Evolutionary conservation across 306 rosid genomes (phyloP).

Genomic region (Morella rubra): DNA sequence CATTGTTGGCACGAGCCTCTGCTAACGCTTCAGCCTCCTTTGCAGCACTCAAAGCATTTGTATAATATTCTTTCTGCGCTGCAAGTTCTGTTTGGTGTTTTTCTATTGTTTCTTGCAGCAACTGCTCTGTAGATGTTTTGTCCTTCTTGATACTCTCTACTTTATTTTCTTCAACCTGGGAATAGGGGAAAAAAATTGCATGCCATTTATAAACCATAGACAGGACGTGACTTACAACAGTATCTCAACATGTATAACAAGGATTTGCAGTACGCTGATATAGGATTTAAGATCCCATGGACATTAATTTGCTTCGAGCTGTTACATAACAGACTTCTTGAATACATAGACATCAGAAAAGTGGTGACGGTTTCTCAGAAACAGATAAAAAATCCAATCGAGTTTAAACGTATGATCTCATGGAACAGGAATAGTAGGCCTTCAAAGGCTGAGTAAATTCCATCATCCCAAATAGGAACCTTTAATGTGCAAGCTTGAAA

Average conservation of each 20-base stretch:
- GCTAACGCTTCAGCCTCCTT: conserved; percentile 96
- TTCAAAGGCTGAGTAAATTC: not conserved
- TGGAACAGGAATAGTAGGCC: not conserved
- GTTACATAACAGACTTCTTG: not conserved
- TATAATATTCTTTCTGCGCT: conserved; percentile 81
- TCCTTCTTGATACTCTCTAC: conserved; percentile 95
- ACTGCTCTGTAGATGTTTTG: conserved; percentile 88
- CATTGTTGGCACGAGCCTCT: conserved; percentile 87
- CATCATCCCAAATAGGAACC: conserved; percentile 2
- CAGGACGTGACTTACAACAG: not conserved
- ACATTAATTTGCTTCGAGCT: not conserved
- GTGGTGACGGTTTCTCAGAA: not conserved
- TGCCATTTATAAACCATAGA: conserved; percentile 20
- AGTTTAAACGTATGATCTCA: not conserved
- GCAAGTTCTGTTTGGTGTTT: conserved; percentile 86
- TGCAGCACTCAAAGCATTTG: conserved; percentile 85
- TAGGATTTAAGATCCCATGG: not conserved
- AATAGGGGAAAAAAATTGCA: conserved; percentile 14
- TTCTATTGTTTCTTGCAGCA: conserved; percentile 93
- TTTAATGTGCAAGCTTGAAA: not conserved
- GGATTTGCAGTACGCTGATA: not conserved
- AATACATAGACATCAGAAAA: not conserved
- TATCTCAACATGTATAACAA: not conserved
- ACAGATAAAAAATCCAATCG: not conserved
- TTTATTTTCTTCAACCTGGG: conserved; percentile 94